Conservation (phyloP, 805 yeast genomes). For the Wickerhamomyces bisporus region DNA sequence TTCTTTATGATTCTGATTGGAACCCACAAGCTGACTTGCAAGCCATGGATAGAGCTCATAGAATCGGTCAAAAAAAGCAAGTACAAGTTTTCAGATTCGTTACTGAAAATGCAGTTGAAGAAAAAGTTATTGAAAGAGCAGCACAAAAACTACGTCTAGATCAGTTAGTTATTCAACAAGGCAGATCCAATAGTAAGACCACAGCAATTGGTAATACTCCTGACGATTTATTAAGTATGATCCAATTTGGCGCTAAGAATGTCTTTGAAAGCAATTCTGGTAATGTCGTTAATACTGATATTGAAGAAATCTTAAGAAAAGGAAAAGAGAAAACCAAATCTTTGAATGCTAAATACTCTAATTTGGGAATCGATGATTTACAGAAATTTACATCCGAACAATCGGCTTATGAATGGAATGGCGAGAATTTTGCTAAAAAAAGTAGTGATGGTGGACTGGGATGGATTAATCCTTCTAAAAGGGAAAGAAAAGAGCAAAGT, state of each 20-base stretch:
- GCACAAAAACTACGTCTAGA: constrained; percentile 90
- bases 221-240: constrained; percentile 90
- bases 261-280: constrained; percentile 57
- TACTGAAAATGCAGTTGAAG: constrained; percentile 94
- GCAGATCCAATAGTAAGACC: constrained; percentile 50
- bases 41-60: constrained; percentile 97
- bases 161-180: constrained; percentile 94
- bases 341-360: constrained; percentile 75
- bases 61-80: constrained; percentile 96
- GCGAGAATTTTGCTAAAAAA: constrained; percentile 53
- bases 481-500: constrained; percentile 75
- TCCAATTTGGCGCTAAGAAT: constrained; percentile 92
- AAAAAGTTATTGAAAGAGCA: constrained; percentile 92
- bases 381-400: constrained; percentile 87
- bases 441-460: constrained; percentile 36
- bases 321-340: constrained; percentile 81
- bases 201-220: constrained; percentile 55
- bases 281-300: constrained; percentile 49
- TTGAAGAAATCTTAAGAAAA: constrained; percentile 72
- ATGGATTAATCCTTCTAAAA: constrained; percentile 72
- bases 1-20: constrained; percentile 92
- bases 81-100: constrained; percentile 89
- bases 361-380: constrained; percentile 86
- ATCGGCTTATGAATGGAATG: constrained; percentile 96
- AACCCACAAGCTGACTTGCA: constrained; percentile 97